A percentile compares a stretch with the other conserved stretches of the same genome.
These are phyloP conservation scores for Drechslerella stenobrocha DNA, from an alignment of 2,329 filamentous ascomycete genomes.

Conservation along the genomic window DNA sequence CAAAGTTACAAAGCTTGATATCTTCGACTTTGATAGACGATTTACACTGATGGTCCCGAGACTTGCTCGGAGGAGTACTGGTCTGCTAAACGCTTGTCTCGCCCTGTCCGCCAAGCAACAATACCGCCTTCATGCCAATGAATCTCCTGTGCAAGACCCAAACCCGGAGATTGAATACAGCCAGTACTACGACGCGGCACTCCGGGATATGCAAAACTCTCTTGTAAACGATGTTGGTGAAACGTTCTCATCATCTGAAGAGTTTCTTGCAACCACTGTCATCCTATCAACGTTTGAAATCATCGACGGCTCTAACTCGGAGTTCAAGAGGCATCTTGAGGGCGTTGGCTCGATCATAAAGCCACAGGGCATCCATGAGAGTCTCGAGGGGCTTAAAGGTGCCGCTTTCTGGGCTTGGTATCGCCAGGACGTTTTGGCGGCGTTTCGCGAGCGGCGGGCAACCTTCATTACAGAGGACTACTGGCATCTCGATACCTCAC, in stretches of 20 bases:
- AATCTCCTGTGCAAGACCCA: constrained; percentile 25
- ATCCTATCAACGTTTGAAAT: constrained; percentile 54
- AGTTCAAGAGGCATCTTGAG: constrained; percentile 54
- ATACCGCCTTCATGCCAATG: constrained; percentile 39
- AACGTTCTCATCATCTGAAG: constrained; percentile 46
- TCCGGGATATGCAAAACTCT: constrained; percentile 51
- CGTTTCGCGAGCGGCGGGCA: constrained; percentile 53
- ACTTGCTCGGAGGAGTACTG: constrained; percentile 37
- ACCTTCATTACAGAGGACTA: constrained; percentile 50
- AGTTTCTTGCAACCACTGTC: constrained; percentile 53
- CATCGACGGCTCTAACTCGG: constrained; percentile 53
- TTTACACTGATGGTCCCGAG: constrained; percentile 37
- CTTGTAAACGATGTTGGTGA: constrained; percentile 38
- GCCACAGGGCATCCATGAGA: constrained; percentile 53
- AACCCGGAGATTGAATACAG: constrained; percentile 51
- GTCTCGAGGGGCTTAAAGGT: constrained; percentile 51
- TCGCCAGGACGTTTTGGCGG: constrained; percentile 54
- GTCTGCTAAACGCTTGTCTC: constrained; percentile 39
- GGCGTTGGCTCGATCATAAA: constrained; percentile 54
- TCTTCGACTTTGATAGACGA: constrained; percentile 46
- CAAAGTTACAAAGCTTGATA: constrained; percentile 27
- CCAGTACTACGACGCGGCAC: constrained; percentile 52
- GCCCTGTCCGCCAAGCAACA: constrained; percentile 45
- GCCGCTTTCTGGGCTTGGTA: constrained; percentile 55
- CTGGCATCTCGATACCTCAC: constrained; percentile 40